Conservation (phyloP, 2,329 filamentous ascomycete genomes). For the Penicillium sp. region DNA sequence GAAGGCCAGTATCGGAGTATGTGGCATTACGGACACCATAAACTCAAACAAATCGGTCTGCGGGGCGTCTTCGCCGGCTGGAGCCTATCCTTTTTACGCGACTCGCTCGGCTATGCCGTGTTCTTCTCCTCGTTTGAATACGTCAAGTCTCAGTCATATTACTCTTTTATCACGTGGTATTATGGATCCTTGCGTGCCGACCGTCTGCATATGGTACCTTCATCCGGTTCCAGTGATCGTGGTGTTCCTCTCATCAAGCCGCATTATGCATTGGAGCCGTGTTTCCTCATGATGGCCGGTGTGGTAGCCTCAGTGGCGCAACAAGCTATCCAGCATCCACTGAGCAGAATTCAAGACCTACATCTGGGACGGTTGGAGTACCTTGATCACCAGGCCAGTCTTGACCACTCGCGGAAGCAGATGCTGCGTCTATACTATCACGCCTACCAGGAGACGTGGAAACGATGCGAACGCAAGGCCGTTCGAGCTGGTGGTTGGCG, state of each 20-base stretch:
- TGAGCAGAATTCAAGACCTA: slow-evolving; percentile 58
- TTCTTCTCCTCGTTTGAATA: slow-evolving; percentile 66
- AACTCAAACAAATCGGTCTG: slow-evolving; percentile 58
- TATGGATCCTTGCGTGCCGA: slow-evolving; percentile 48
- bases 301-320: slow-evolving; percentile 58
- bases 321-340: slow-evolving; percentile 58
- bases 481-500: slow-evolving; percentile 54
- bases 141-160: slow-evolving; percentile 62
- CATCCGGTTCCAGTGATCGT: slow-evolving; percentile 26
- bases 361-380: slow-evolving; percentile 61
- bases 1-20: slow-evolving; percentile 59
- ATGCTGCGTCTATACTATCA: slow-evolving; percentile 57
- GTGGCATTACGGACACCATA: slow-evolving; percentile 62
- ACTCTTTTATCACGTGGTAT: slow-evolving; percentile 58
- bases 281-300: slow-evolving; percentile 60
- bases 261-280: slow-evolving; percentile 62
- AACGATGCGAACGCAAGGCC: slow-evolving; percentile 53
- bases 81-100: slow-evolving; percentile 58
- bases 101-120: slow-evolving; percentile 59
- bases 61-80: slow-evolving; percentile 65
- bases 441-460: slow-evolving; percentile 60
- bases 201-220: slow-evolving; percentile 29
- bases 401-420: slow-evolving; percentile 40
- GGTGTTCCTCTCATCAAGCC: slow-evolving; percentile 54
- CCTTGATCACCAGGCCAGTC: slow-evolving; percentile 54